Evolutionary conservation across 768 basidiomycete genomes (phyloP).

Genomic region (Kwoniella pini): DNA sequence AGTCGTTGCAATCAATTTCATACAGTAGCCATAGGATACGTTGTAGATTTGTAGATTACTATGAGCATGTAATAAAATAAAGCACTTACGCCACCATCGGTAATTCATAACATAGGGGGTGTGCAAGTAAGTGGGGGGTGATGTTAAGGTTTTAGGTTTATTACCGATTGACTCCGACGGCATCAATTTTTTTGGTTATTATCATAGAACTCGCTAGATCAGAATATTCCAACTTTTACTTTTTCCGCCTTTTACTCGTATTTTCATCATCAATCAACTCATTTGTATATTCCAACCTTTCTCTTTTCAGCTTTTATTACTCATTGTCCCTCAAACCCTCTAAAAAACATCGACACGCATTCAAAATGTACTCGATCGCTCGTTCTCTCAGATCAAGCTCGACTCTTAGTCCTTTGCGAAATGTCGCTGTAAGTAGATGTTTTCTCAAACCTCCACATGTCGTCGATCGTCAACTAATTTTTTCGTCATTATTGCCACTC

Average conservation of each 20-base stretch:
- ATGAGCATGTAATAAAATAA: no score
- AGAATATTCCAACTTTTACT: background rate
- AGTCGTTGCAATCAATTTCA: no score
- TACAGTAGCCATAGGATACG: no score
- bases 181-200: background rate
- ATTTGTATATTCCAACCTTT: background rate
- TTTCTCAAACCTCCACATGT: conserved; percentile 53
- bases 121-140: background rate
- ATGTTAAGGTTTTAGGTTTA: background rate
- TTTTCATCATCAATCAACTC: background rate
- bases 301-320: conserved; percentile 1
- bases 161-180: conserved; percentile 8
- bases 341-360: conserved; percentile 13
- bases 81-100: background rate
- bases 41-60: background rate
- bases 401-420: conserved; percentile 24
- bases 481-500: conserved; percentile 4
- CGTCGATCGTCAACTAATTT: background rate
- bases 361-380: conserved; percentile 44
- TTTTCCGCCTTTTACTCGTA: background rate
- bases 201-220: conserved; percentile 9
- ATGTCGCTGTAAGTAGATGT: conserved; percentile 60
- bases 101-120: background rate
- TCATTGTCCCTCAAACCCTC: background rate
- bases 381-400: conserved; percentile 32